Conservation (phyloP, 2,329 filamentous ascomycete genomes). For the Fusarium tjaetaba region DNA sequence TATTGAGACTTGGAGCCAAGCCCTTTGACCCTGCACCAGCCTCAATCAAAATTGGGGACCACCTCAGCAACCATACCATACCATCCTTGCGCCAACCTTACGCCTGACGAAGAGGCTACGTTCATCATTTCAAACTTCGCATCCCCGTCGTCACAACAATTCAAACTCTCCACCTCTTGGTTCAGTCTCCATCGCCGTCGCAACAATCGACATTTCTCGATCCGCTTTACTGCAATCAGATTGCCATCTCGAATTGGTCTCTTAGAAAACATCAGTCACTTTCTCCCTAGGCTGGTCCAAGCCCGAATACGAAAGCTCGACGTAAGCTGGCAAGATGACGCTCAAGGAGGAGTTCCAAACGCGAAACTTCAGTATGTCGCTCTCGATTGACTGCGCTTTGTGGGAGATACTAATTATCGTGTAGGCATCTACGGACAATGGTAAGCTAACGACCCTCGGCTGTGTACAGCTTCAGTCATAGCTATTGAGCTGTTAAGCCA, state of each 20-base stretch:
- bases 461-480: slow-evolving; percentile 7
- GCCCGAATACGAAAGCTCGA: slow-evolving; percentile 36
- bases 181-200: slow-evolving; percentile 20
- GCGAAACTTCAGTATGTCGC: slow-evolving; percentile 75
- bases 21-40: slow-evolving; percentile 36
- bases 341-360: slow-evolving; percentile 78
- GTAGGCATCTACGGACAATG: slow-evolving; percentile 81
- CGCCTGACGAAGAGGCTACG: slow-evolving; percentile 47
- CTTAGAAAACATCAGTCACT: slow-evolving; percentile 4
- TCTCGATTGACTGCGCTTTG: slow-evolving; percentile 6
- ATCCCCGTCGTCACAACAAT: slow-evolving; percentile 29
- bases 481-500: slow-evolving; percentile 17
- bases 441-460: slow-evolving; percentile 58
- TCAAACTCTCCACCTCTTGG: slow-evolving; percentile 16
- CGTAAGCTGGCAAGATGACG: slow-evolving; percentile 66
- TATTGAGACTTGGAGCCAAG: slow-evolving; percentile 37
- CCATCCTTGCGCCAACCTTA: slow-evolving; percentile 12
- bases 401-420: slow-evolving; percentile 46
- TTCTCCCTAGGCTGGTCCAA: slow-evolving; percentile 15
- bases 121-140: slow-evolving; percentile 44
- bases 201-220: slow-evolving; percentile 33
- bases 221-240: slow-evolving; percentile 4
- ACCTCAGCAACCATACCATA: slow-evolving; percentile 14
- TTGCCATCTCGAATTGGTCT: slow-evolving; percentile 14
- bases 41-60: slow-evolving; percentile 44